phyloP scores from a whole-genome alignment of 1,284 basidiomycete genomes.

The Cerioporus squamosus region DNA sequence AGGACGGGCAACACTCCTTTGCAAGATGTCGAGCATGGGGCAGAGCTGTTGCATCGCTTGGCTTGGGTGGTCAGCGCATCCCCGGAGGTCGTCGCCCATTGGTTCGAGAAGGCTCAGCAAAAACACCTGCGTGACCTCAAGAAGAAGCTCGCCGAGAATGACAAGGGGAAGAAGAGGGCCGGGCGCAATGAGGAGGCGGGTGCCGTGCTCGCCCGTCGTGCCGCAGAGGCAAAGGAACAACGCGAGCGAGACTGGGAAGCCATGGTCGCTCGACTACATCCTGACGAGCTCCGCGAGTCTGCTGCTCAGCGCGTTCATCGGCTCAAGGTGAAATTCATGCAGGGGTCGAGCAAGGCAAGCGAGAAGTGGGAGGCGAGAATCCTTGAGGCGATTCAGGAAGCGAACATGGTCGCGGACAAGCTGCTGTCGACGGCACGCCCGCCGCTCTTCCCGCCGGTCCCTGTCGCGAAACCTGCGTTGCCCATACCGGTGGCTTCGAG shows the following conservation, averaged over 20 bases:
- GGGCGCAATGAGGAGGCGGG: constrained; percentile 55
- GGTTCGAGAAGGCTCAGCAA: constrained; percentile 45
- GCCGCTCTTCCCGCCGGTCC: constrained; percentile 21
- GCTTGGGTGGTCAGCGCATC: constrained; percentile 63
- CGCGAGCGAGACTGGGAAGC: constrained; percentile 68
- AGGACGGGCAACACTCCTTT: constrained; percentile 51
- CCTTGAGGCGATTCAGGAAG: constrained; percentile 55
- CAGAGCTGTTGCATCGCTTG: constrained; percentile 47
- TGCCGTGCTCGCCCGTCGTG: constrained; percentile 57
- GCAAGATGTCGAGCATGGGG: constrained; percentile 47
- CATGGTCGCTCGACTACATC: constrained; percentile 57
- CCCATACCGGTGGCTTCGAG: constrained; percentile 44
- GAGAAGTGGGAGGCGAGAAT: constrained; percentile 69
- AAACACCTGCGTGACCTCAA: constrained; percentile 48
- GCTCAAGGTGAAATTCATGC: constrained; percentile 58
- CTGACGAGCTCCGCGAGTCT: constrained; percentile 51
- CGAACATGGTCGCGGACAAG: constrained; percentile 50
- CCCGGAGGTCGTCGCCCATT: constrained; percentile 47
- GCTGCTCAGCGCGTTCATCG: constrained; percentile 55
- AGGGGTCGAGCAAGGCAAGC: constrained; percentile 51
- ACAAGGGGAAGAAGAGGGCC: constrained; percentile 47
- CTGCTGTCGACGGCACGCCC: constrained; percentile 35
- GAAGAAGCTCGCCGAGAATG: constrained; percentile 34
- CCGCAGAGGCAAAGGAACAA: constrained; percentile 56
- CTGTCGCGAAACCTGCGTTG: constrained; percentile 23